These are phyloP conservation scores for Colletotrichum karsti DNA, from an alignment of 2,329 filamentous ascomycete genomes.

Conservation along the genomic window DNA sequence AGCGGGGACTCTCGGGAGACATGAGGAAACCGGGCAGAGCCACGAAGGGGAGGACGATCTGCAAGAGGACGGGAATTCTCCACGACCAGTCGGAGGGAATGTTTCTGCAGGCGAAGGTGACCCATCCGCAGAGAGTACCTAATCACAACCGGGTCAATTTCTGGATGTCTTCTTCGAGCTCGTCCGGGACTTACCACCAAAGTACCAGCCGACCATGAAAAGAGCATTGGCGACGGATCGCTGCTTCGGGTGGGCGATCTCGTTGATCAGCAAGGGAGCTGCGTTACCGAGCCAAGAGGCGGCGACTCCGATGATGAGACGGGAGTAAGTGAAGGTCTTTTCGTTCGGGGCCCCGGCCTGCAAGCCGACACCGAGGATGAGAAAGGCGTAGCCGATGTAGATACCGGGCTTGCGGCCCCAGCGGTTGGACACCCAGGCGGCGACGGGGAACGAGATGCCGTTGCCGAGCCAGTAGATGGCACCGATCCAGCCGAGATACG, in stretches of 20 bases:
- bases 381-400: conserved; percentile 14
- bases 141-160: conserved; percentile 34
- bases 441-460: conserved; percentile 39
- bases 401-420: conserved; percentile 25
- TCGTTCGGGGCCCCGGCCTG: conserved; percentile 34
- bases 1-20: conserved; percentile 39
- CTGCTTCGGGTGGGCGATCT: conserved; percentile 43
- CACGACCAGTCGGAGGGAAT: conserved; percentile 15
- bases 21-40: conserved; percentile 37
- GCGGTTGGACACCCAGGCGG: conserved; percentile 42
- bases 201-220: conserved; percentile 9
- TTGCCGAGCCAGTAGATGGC: conserved; percentile 48
- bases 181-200: conserved; percentile 26
- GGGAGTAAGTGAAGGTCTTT: conserved; percentile 41
- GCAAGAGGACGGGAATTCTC: conserved; percentile 43
- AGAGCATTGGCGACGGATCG: conserved; percentile 21
- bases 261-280: conserved; percentile 43
- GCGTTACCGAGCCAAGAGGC: conserved; percentile 36
- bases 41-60: conserved; percentile 51
- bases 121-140: conserved; percentile 43
- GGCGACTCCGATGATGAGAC: conserved; percentile 44
- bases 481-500: conserved; percentile 46
- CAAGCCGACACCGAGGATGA: conserved; percentile 31
- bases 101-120: conserved; percentile 31
- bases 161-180: neutral